A percentile compares a stretch with the other conserved stretches of the same genome.
Evolutionary conservation across 768 basidiomycete genomes (phyloP).

Genomic region (Phylloporus sp.): DNA sequence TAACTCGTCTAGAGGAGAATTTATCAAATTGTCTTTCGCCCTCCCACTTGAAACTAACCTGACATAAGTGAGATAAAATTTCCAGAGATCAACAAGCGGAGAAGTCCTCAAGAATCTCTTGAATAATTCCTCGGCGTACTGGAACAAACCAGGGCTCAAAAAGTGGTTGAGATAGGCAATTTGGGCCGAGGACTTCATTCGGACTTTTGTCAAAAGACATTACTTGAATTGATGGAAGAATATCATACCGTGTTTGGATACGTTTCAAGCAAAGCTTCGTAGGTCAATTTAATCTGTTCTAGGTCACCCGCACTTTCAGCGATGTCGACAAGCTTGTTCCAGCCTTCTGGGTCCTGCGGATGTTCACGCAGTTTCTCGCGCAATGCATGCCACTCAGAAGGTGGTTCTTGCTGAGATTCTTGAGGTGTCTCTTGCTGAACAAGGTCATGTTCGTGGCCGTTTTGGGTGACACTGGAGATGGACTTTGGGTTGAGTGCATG

Average conservation of each 20-base stretch:
- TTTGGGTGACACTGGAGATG: conserved; percentile 23
- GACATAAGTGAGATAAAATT: conserved; percentile 91
- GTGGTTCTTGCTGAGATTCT: conserved; percentile 33
- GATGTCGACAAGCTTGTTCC: conserved; percentile 73
- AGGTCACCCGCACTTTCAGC: conserved; percentile 77
- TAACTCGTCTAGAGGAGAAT: conserved; percentile 54
- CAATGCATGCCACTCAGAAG: conserved; percentile 65
- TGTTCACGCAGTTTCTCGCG: conserved; percentile 59
- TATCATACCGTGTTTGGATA: conserved; percentile 90
- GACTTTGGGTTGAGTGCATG: conserved; percentile 32
- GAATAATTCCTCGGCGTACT: conserved; percentile 84
- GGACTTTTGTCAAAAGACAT: conserved; percentile 22
- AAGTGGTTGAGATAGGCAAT: conserved; percentile 82
- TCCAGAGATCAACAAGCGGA: conserved; percentile 88
- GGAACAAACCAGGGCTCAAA: conserved; percentile 60
- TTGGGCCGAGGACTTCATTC: conserved; percentile 70
- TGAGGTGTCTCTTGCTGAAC: conserved; percentile 22
- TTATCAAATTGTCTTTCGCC: conserved; percentile 8
- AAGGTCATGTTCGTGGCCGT: conserved; percentile 23
- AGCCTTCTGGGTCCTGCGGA: conserved; percentile 72
- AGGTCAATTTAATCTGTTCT: conserved; percentile 74
- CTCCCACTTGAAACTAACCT: conserved; percentile 48
- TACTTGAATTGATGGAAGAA: conserved; percentile 21
- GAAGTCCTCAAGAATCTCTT: conserved; percentile 80
- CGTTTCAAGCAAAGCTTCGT: conserved; percentile 75